Evolutionary conservation across 2,329 filamentous ascomycete genomes (phyloP).

Genomic region (Alternaria triticina): DNA sequence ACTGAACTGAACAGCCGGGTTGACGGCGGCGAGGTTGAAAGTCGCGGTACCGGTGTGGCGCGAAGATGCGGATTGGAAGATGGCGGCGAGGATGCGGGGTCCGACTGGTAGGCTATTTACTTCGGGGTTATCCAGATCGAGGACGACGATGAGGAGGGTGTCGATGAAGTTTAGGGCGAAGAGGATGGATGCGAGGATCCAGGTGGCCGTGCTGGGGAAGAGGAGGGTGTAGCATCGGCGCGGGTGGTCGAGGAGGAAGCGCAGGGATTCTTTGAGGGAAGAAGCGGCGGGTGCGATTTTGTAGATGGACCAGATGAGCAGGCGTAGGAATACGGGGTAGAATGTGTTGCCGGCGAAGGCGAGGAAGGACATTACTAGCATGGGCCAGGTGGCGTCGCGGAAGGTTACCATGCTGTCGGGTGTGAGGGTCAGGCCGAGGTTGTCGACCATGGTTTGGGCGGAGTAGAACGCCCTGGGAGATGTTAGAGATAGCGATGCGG

Average conservation of each 20-base stretch:
- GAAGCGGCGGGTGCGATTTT: slow-evolving; percentile 68
- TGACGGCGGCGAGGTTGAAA: slow-evolving; percentile 76
- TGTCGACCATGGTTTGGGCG: slow-evolving; percentile 85
- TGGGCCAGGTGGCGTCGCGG: slow-evolving; percentile 73
- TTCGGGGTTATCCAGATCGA: slow-evolving; percentile 78
- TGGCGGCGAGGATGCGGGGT: slow-evolving; percentile 79
- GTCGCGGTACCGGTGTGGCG: slow-evolving; percentile 89
- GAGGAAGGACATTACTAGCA: slow-evolving; percentile 81
- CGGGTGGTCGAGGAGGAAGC: slow-evolving; percentile 91
- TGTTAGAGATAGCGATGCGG: slow-evolving; percentile 63
- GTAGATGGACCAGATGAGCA: slow-evolving; percentile 85
- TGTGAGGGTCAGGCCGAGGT: slow-evolving; percentile 89
- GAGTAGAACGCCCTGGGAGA: slow-evolving; percentile 86
- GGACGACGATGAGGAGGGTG: slow-evolving; percentile 86
- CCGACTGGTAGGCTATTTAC: slow-evolving; percentile 73
- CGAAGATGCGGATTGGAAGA: slow-evolving; percentile 89
- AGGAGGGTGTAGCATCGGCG: slow-evolving; percentile 94
- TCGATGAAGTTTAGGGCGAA: slow-evolving; percentile 83
- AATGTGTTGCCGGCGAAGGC: slow-evolving; percentile 95
- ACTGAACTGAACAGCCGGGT: slow-evolving; percentile 90
- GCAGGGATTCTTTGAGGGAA: slow-evolving; percentile 84
- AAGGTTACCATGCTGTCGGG: slow-evolving; percentile 95
- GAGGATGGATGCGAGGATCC: slow-evolving; percentile 92
- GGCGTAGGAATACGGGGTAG: slow-evolving; percentile 93
- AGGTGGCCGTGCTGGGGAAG: slow-evolving; percentile 87